Percentiles rank a stretch among this genome's conserved stretches.
Conservation (phyloP, 1,284 basidiomycete species). For the Puccinia triticina region DNA sequence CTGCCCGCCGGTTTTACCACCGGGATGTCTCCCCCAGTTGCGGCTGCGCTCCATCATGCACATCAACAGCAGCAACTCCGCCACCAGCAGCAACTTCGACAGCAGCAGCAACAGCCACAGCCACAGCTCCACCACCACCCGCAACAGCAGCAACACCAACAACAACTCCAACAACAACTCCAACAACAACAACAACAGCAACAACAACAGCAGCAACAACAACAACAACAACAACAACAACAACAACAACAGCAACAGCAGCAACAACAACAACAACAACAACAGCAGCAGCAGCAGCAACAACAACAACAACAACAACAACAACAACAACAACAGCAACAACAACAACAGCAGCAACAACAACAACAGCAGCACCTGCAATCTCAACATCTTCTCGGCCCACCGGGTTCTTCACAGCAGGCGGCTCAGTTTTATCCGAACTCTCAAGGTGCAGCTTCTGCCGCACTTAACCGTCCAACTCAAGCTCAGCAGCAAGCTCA, state of each 20-base stretch:
- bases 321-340: slow-evolving; percentile 21
- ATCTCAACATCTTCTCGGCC: slow-evolving; percentile 27
- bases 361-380: slow-evolving; percentile 34
- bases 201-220: slow-evolving; percentile 29
- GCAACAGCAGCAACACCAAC: slow-evolving; percentile 11
- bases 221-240: slow-evolving; percentile 32
- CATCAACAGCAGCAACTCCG: slow-evolving; percentile 32
- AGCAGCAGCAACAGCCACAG: slow-evolving; percentile 7
- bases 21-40: slow-evolving; percentile 34
- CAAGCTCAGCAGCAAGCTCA: slow-evolving; percentile 27
- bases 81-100: slow-evolving; percentile 21
- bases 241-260: slow-evolving; percentile 8
- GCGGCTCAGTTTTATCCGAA: slow-evolving; percentile 32
- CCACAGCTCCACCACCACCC: neutral
- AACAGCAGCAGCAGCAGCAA: neutral
- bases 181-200: slow-evolving; percentile 40
- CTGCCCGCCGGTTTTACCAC: slow-evolving; percentile 39
- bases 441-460: slow-evolving; percentile 13
- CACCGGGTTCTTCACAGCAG: slow-evolving; percentile 16
- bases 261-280: slow-evolving; percentile 20
- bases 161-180: slow-evolving; percentile 16
- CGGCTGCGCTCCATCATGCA: slow-evolving; percentile 22
- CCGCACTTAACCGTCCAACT: slow-evolving; percentile 30
- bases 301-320: slow-evolving; percentile 18
- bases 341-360: slow-evolving; percentile 39